phyloP scores from a whole-genome alignment of 345 rosid genomes.

The Gynandropsis gynandra region DNA sequence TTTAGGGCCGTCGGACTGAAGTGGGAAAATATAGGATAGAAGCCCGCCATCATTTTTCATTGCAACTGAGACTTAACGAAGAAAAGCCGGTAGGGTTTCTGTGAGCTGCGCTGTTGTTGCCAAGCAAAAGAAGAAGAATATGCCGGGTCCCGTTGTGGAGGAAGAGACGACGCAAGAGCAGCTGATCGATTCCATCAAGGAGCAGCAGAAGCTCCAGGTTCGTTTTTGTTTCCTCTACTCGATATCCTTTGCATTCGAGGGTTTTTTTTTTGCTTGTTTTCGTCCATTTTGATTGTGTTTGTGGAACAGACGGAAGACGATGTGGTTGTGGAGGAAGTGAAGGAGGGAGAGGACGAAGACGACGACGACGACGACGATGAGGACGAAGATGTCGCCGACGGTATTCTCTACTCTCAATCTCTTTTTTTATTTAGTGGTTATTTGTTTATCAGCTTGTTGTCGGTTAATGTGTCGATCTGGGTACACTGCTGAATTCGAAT shows the following conservation, averaged over 20 bases:
- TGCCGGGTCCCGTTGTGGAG: constrained; percentile 29
- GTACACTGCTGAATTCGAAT: too few relatives aligned
- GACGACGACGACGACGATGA: constrained; percentile 65
- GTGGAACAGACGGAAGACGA: constrained; percentile 22
- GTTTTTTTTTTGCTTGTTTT: neutral
- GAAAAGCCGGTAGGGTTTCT: constrained; percentile 4
- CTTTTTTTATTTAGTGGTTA: neutral
- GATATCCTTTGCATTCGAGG: neutral
- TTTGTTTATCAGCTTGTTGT: neutral
- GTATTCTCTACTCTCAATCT: constrained; percentile 25
- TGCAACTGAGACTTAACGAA: constrained; percentile 10
- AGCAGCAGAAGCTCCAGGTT: constrained; percentile 30
- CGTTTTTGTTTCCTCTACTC: neutral
- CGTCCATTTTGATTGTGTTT: neutral
- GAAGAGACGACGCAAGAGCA: constrained; percentile 13
- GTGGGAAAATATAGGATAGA: neutral
- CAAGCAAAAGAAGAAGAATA: constrained; percentile 13
- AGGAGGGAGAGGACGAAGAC: constrained; percentile 64
- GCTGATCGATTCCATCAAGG: constrained; percentile 27
- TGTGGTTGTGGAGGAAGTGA: constrained; percentile 56
- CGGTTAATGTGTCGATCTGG: neutral
- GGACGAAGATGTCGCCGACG: constrained; percentile 46
- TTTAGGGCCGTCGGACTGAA: neutral
- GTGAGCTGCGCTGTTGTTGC: constrained; percentile 16
- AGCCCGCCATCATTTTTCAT: constrained; percentile 11